A percentile compares a stretch with the other conserved stretches of the same genome.
These are phyloP conservation scores for Paraphoma sp. DNA, from an alignment of 2,329 filamentous ascomycete species.

Conservation along the genomic window DNA sequence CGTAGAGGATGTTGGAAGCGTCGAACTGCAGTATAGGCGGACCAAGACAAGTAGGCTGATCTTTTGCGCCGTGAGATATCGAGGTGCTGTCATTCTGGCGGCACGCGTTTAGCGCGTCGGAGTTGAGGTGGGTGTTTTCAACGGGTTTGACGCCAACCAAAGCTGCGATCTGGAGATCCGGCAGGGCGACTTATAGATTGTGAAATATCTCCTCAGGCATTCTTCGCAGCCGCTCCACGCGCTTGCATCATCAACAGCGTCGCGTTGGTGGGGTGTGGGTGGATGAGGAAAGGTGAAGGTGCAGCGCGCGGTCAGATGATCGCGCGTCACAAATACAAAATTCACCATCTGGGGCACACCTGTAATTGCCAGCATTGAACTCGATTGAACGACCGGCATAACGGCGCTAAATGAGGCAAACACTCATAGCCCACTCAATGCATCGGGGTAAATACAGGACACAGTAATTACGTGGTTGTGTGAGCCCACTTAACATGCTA, in stretches of 20 bases:
- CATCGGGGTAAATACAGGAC: no score
- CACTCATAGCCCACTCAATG: no score
- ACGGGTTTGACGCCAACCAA: background rate
- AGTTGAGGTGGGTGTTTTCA: background rate
- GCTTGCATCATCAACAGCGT: background rate
- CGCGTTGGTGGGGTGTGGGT: background rate
- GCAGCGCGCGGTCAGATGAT: conserved; percentile 3
- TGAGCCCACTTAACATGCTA: background rate
- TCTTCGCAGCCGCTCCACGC: no score
- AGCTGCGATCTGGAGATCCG: background rate
- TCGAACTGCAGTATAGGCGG: conserved; percentile 78
- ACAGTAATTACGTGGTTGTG: no score
- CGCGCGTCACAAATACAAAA: background rate
- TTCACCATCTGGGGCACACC: background rate
- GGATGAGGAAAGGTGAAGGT: background rate
- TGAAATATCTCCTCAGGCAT: no score
- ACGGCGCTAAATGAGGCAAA: no score
- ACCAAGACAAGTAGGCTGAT: conserved; percentile 82
- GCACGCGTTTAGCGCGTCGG: background rate
- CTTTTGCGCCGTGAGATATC: conserved; percentile 88
- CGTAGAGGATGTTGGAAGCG: conserved; percentile 72
- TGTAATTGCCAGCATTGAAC: background rate
- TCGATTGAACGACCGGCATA: no score
- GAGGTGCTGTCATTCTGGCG: conserved; percentile 66
- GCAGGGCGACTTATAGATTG: no score